Evolutionary conservation across 495 filamentous ascomycete genomes (phyloP), one percentile per base, ranked within the genome.

Genomic region (Pyronema omphalodes): DNA sequence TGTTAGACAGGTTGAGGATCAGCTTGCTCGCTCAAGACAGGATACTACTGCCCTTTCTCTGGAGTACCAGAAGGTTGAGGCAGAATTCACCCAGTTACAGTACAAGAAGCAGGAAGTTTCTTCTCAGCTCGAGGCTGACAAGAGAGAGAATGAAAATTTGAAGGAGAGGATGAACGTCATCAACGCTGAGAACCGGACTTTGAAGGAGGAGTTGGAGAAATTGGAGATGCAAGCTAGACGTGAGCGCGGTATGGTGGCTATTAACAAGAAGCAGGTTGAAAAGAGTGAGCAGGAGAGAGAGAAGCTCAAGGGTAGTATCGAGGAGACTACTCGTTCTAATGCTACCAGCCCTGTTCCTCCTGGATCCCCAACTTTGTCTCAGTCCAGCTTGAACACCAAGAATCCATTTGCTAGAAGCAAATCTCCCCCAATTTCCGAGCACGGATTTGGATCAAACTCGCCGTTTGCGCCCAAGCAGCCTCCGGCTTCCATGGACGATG

Each of bases 221-320:
- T 72, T 93, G 51, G 82, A 85, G 64, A 83, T 79, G 9, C 85
- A 91, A 58, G 85, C 88, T 39, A 79, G 91, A 17, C 91, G 94
- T 64, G 87, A 95, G 69, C 94, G 93, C 68, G 91, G 91, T 8
- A 69, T 94, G 43, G 91, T 93, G 44, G 86, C 93, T 4, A 96
- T 98, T 68, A 93, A 93, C 70, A 95, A 93, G 71, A 96, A 98
- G 70, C 91, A 98, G 69, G 73, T 95, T 46, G 75, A 83, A 37
- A 94, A 89, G 1, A 81, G 80, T 56, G 93, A 98, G 67, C 76
- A 73, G 34, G 91, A 96, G 61, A 75, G 82, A 12, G 88, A 94
- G 41, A 89, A 84, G 68, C 66, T 91, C 39, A 86, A 87, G 68
- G 68, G 68, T 7, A 87, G 94, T 59, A 81, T 84, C 39, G 80